A percentile compares a stretch with the other conserved stretches of the same genome.
Conservation (phyloP, 2,329 filamentous ascomycete genomes). For the Colletotrichum sp. region DNA sequence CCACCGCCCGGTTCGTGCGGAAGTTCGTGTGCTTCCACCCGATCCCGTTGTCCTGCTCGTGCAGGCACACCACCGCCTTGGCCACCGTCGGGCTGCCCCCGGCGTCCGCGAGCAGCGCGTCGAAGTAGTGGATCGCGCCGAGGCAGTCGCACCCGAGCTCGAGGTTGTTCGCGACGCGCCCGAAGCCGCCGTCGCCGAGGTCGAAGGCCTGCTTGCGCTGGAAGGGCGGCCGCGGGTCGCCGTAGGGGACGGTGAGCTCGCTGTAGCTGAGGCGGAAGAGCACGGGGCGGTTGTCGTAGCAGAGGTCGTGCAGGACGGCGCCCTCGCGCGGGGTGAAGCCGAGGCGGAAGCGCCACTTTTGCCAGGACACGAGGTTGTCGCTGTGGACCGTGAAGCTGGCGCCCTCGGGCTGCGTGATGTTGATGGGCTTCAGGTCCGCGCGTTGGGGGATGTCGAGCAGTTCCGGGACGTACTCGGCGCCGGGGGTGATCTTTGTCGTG, state of each 20-base stretch:
- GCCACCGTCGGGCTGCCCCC: slow-evolving; percentile 57
- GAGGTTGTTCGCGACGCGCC: slow-evolving; percentile 72
- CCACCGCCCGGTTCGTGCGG: slow-evolving; percentile 66
- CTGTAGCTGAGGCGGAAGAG: slow-evolving; percentile 71
- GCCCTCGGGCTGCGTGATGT: slow-evolving; percentile 74
- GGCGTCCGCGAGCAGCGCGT: slow-evolving; percentile 56
- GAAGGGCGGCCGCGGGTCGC: slow-evolving; percentile 68
- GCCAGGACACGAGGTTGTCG: slow-evolving; percentile 60
- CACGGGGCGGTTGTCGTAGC: slow-evolving; percentile 69
- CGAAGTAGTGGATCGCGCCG: slow-evolving; percentile 70
- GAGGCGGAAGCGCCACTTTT: slow-evolving; percentile 74
- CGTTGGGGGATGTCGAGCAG: slow-evolving; percentile 53
- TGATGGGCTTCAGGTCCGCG: slow-evolving; percentile 69
- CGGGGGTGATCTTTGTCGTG: slow-evolving; percentile 37
- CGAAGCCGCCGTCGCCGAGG: slow-evolving; percentile 72
- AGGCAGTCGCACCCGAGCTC: slow-evolving; percentile 73
- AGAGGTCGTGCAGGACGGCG: slow-evolving; percentile 72
- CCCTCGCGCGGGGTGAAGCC: slow-evolving; percentile 75
- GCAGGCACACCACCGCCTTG: slow-evolving; percentile 69
- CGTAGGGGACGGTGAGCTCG: slow-evolving; percentile 76
- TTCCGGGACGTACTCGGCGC: slow-evolving; percentile 53
- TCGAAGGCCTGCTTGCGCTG: slow-evolving; percentile 77
- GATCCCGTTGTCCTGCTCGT: slow-evolving; percentile 75
- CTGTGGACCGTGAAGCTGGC: slow-evolving; percentile 66
- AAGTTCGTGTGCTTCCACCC: slow-evolving; percentile 76